These are phyloP conservation scores for Annona cherimola DNA, from an alignment of 164 flowering plant species.

Conservation along the genomic window DNA sequence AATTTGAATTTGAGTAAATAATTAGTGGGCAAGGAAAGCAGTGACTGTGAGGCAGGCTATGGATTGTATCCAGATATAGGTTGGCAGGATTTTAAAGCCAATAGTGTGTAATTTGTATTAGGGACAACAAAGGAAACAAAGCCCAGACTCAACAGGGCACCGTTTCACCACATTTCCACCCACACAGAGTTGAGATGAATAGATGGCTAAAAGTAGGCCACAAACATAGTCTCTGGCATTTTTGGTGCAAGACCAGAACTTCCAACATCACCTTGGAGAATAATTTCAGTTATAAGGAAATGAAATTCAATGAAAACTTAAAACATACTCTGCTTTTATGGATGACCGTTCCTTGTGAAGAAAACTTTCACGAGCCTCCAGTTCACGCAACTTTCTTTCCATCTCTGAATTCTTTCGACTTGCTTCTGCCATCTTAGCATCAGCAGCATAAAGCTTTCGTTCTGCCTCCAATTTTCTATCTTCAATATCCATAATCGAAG, in stretches of 20 bases:
- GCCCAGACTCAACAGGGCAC: background rate
- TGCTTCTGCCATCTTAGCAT: conserved; percentile 78
- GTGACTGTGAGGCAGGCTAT: background rate
- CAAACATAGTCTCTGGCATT: background rate
- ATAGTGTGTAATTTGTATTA: background rate
- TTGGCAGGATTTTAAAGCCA: background rate
- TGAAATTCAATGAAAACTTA: background rate
- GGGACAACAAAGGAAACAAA: background rate
- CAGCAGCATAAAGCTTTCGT: conserved; percentile 60
- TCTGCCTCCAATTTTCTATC: conserved; percentile 64
- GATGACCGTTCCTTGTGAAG: conserved; percentile 57
- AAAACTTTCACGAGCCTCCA: conserved; percentile 67
- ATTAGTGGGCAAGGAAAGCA: background rate
- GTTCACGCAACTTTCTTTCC: conserved; percentile 64
- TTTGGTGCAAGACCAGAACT: background rate
- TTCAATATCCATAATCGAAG: conserved; percentile 41
- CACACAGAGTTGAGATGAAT: background rate
- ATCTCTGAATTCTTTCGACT: conserved; percentile 59
- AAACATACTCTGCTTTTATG: conserved; percentile 62
- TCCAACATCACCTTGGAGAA: background rate
- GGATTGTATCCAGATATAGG: background rate
- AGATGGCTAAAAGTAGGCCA: background rate
- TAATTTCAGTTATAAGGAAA: background rate
- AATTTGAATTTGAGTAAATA: background rate
- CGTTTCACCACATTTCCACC: background rate